phyloP scores from a whole-genome alignment of 2,329 filamentous ascomycete species.

The Colletotrichum brevisporum region DNA sequence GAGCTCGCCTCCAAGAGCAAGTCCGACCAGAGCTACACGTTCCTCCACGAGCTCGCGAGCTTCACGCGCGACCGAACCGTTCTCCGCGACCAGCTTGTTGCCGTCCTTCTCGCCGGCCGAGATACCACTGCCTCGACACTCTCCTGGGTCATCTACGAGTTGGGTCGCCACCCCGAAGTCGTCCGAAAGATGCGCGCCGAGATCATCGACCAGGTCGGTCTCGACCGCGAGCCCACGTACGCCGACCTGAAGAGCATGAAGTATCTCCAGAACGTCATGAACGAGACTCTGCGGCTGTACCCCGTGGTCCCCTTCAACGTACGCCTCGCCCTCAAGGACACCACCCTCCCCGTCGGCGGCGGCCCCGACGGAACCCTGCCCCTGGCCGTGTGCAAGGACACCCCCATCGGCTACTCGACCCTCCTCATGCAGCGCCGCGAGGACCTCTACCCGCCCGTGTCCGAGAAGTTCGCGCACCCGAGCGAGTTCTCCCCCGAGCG shows the following conservation, averaged over 20 bases:
- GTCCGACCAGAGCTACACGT: constrained; percentile 81
- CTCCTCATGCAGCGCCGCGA: constrained; percentile 80
- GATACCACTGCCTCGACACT: constrained; percentile 90
- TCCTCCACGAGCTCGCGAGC: constrained; percentile 86
- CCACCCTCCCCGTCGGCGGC: constrained; percentile 80
- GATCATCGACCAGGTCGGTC: constrained; percentile 77
- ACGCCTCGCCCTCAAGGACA: constrained; percentile 79
- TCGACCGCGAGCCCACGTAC: constrained; percentile 76
- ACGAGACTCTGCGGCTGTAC: constrained; percentile 84
- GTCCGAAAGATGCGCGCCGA: constrained; percentile 80
- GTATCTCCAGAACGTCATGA: constrained; percentile 80
- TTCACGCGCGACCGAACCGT: constrained; percentile 81
- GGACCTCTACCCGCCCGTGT: constrained; percentile 71
- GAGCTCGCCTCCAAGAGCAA: constrained; percentile 83
- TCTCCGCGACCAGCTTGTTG: constrained; percentile 87
- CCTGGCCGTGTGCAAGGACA: constrained; percentile 76
- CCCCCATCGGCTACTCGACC: constrained; percentile 75
- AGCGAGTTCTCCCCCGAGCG: constrained; percentile 75
- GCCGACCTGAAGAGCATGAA: constrained; percentile 89
- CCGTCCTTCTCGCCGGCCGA: constrained; percentile 85
- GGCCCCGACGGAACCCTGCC: constrained; percentile 74
- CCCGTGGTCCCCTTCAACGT: constrained; percentile 86
- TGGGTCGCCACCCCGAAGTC: constrained; percentile 78
- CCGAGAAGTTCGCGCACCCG: constrained; percentile 61
- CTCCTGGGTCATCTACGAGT: constrained; percentile 86